These are phyloP conservation scores for Westerdykella aurantiaca DNA, from an alignment of 2,329 filamentous ascomycete species.

Conservation along the genomic window DNA sequence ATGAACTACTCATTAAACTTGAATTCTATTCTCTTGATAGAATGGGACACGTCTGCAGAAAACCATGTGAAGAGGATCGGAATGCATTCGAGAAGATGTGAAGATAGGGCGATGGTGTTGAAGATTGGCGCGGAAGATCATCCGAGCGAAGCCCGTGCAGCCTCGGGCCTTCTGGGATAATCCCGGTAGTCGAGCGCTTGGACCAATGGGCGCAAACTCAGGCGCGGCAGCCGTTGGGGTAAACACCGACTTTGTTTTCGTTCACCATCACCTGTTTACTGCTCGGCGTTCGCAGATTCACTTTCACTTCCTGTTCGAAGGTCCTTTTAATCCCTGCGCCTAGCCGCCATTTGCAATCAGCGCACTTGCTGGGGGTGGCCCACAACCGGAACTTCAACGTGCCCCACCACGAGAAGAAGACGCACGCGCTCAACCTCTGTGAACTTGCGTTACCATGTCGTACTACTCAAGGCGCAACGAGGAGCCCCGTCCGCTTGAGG, in stretches of 20 bases:
- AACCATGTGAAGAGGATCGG: too few relatives aligned
- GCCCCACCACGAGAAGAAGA: constrained; percentile 5
- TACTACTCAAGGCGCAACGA: constrained; percentile 65
- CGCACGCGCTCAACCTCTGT: neutral
- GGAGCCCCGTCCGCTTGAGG: constrained; percentile 71
- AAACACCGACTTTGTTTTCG: constrained; percentile 1
- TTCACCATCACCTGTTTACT: neutral
- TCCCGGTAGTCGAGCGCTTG: neutral
- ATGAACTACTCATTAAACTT: too few relatives aligned
- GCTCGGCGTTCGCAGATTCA: too few relatives aligned
- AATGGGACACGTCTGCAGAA: too few relatives aligned
- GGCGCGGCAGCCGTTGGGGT: neutral
- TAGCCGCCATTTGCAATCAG: neutral
- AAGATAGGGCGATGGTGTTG: too few relatives aligned
- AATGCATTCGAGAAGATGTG: too few relatives aligned
- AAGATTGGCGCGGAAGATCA: too few relatives aligned
- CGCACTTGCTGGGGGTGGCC: neutral
- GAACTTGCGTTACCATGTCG: too few relatives aligned
- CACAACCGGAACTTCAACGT: neutral
- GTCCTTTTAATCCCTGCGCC: neutral
- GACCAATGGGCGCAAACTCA: neutral
- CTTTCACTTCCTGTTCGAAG: too few relatives aligned
- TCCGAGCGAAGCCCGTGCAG: too few relatives aligned
- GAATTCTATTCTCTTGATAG: too few relatives aligned
- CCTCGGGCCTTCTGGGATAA: neutral